Base-by-base conservation (phyloP, 164 flowering plant genomes). In the Tetrastigma voinierianum region DNA sequence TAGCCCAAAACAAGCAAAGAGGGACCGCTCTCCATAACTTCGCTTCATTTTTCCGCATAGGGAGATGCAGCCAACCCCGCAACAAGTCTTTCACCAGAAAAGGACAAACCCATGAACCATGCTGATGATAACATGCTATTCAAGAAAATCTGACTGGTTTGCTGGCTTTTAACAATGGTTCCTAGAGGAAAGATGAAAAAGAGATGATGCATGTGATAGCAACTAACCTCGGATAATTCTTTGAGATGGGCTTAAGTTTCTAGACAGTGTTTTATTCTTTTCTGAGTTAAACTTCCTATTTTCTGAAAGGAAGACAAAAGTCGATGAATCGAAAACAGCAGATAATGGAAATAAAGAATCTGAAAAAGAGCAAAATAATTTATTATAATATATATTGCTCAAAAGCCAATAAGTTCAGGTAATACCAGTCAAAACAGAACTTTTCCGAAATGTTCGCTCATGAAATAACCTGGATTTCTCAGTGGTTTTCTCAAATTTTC, bases 221-320 rank as follows among this genome's bases (percentile, higher is more conserved):
- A 15, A 67, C 59, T 9, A 67, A 82, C 82, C 85, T 70, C 69
- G 65, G 23, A 87, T 80, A 45, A 83, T 66, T 68, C 71, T 84
- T 5, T 72, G 83, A 14, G 91, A 83, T 9, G 86, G 78, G 52
- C 86, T 84, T 45, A 70, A 67, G 70, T 18, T 69, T 15, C 9
- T 48, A 9, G 40, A 18, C 40, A 32, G 52, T 2, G 66, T 55
- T 70, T 67, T 76, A 4, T 59, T 70, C 66, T 59, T 70, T 72
- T 59, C 73, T 12, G 51, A 1, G 25, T 18, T 54, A 51, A 25
- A 20, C 57, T 65, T 76, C 62, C 52, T 51, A 32, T 16, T 74
- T 68, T 61, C 79, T 67, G 66, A 67, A 68, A 24, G 11, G 5
- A 14, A 67, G 15, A 67, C 17, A 57, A 52, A 56, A n/a, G 15